Evolutionary conservation across 129 eudicot species (phyloP), one percentile per base, ranked within the genome.

Genomic region (Arctium lappa): DNA sequence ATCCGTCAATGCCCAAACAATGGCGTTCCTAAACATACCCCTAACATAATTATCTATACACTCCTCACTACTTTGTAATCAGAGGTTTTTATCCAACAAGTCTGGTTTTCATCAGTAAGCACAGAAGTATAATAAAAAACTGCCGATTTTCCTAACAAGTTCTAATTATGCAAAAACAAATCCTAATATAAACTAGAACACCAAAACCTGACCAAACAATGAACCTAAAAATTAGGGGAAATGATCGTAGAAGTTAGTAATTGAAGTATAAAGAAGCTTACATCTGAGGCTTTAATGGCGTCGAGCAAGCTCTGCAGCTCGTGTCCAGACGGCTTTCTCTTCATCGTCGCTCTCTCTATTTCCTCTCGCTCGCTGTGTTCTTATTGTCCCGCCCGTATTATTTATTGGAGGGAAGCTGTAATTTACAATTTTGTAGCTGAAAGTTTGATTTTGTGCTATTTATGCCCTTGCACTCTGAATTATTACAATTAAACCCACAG

Each of bases 261-360:
- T 36, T 33, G 13, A 37, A 72, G 74, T 30, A 56, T 3, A 22
- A 75, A 18, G 36, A 82, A 87, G 86, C 82, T 88, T 89, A 88
- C 98, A 69, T 94, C 97, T 18, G 97, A 92, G 69, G 92, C 81
- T 92, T 85, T 92, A 53, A 94, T 88, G 82, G 91, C 84, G 74
- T 92, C 88, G 15, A 94, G 79, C 66, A 94, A 86, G 82, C 78
- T 79, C 86, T 80, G 83, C 16, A 92, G 40, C 78, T 94, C 94
- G 82, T 75, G 73, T 39, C 46, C 82, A 10, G 92, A 87, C 77
- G 83, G 79, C 38, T 83, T 80, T 29, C 85, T 71, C 75, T 82
- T 88, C 94, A 90, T 90, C 29, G 77, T 75, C 50, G 42, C 77
- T 74, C 80, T 66, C 80, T 78, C 84, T 76, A 34, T 15, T 83